phyloP scores from a whole-genome alignment of 1,139 yeast species.

The Taiozyma sp. region DNA sequence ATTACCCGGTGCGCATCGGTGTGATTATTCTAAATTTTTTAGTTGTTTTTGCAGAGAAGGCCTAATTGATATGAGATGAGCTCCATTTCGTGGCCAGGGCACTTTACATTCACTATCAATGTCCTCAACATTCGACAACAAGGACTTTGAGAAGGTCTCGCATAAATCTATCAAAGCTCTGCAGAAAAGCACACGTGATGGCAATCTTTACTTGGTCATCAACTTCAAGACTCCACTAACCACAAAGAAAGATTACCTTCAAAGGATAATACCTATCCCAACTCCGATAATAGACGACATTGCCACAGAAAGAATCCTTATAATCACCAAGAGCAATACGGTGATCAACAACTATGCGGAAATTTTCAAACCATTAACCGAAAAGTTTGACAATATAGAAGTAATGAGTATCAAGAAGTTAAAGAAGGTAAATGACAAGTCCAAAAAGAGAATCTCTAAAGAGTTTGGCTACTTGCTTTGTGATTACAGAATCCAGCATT shows the following conservation, averaged over 20 bases:
- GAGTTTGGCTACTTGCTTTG: slow-evolving; percentile 63
- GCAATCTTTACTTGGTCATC: slow-evolving; percentile 43
- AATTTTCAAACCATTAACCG: slow-evolving; percentile 41
- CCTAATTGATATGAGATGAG: neutral
- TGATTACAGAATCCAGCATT: slow-evolving; percentile 57
- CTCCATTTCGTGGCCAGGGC: neutral
- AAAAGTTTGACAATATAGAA: slow-evolving; percentile 54
- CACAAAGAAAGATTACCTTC: slow-evolving; percentile 48
- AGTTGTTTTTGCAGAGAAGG: neutral
- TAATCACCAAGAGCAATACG: slow-evolving; percentile 68
- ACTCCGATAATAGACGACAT: slow-evolving; percentile 33
- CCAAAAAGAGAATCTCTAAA: slow-evolving; percentile 41
- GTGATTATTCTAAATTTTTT: neutral
- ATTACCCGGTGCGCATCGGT: neutral
- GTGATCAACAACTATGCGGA: slow-evolving; percentile 44
- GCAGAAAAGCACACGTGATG: slow-evolving; percentile 27
- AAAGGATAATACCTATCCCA: slow-evolving; percentile 60
- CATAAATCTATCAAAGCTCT: slow-evolving; percentile 29
- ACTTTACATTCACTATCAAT: neutral
- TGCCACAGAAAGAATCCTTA: slow-evolving; percentile 43
- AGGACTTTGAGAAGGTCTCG: slow-evolving; percentile 5
- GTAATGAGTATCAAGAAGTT: slow-evolving; percentile 53
- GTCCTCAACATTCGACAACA: neutral
- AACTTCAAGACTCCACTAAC: slow-evolving; percentile 47
- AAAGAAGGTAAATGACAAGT: slow-evolving; percentile 39